Base-by-base conservation (phyloP, 495 filamentous ascomycete genomes). In the Aspergillus ellipticus region DNA sequence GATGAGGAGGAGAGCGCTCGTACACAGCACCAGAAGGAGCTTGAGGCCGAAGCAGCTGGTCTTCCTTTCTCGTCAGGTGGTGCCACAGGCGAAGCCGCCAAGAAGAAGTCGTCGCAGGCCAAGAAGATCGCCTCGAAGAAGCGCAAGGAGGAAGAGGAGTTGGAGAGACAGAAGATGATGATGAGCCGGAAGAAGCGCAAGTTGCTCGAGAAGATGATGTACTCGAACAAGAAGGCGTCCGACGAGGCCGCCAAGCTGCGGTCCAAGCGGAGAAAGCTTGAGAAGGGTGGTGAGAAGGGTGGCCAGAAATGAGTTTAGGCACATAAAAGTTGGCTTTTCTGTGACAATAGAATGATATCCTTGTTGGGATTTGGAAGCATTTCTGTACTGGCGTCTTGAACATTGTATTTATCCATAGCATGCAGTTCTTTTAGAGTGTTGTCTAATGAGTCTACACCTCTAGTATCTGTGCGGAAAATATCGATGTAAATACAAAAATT, bases 171-270 rank as follows among this genome's bases (percentile, higher is more conserved):
- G 69, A 93, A 93, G 81, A 90, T 90, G 71, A 95, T 95, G 90
- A 88, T 95, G 79, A 86, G 85, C 72, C 84, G 89, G 74, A 92
- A 90, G 83, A 93, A 93, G 81, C 78, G 90, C 61, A 93, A 92
- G 82, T 74, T 93, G 57, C 80, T 89, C 52, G 90, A 93, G 77
- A 92, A 95, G 82, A 95, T 95, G 90, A 79, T 89, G 66, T 91
- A 90, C 74, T 87, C 81, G 58, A 93, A 93, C 72, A 89, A 85
- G 74, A 88, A 89, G 79, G 85, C 86, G 78, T 87, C 88, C 53
- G 88, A 84, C 9, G 89, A 92, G 72, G 85, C 87, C 29, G 74
- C 83, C 55, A 79, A 74, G 72, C 76, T 97, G 69, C 84, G 89
- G 54, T 81, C 78, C 37, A 97, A 97, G 84, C 82, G 89, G 70